Evolutionary conservation across 164 flowering plant species (phyloP).

Genomic region (Liquidambar formosana): DNA sequence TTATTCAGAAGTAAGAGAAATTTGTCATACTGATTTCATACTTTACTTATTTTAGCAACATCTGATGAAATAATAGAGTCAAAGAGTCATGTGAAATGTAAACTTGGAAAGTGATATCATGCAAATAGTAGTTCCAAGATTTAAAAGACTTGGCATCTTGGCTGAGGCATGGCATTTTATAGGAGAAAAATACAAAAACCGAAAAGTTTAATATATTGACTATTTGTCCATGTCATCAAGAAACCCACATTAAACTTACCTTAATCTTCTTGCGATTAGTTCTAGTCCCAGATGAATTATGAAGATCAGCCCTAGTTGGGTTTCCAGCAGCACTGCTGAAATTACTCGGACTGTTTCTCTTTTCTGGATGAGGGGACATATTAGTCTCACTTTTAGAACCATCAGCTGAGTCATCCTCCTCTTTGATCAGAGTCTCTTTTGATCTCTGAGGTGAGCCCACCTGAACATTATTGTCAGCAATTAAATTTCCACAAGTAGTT

Average conservation of each 20-base stretch:
- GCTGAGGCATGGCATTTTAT: too few species aligned
- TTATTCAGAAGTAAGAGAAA: too few species aligned
- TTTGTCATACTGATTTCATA: too few species aligned
- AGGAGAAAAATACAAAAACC: too few species aligned
- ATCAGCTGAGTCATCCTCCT: constrained; percentile 46
- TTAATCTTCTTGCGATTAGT: constrained; percentile 54
- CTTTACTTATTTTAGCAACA: too few species aligned
- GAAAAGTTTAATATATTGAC: too few species aligned
- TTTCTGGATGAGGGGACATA: constrained; percentile 17
- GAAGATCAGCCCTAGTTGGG: constrained; percentile 24
- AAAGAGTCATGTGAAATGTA: too few species aligned
- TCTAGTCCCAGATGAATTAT: constrained; percentile 32
- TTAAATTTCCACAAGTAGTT: constrained; percentile 46
- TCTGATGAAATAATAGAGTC: too few species aligned
- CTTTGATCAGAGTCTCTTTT: constrained; percentile 32
- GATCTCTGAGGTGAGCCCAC: constrained; percentile 19
- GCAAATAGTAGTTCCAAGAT: too few species aligned
- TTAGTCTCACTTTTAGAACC: constrained; percentile 30
- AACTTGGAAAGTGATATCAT: too few species aligned
- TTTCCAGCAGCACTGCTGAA: constrained; percentile 17
- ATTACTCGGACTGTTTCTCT: constrained; percentile 16
- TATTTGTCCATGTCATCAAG: too few species aligned
- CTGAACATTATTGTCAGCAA: constrained; percentile 21
- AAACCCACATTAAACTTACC: constrained; percentile 25
- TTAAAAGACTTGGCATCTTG: too few species aligned